phyloP scores from a whole-genome alignment of 2,329 filamentous ascomycete species.

The Penicillium sp. region DNA sequence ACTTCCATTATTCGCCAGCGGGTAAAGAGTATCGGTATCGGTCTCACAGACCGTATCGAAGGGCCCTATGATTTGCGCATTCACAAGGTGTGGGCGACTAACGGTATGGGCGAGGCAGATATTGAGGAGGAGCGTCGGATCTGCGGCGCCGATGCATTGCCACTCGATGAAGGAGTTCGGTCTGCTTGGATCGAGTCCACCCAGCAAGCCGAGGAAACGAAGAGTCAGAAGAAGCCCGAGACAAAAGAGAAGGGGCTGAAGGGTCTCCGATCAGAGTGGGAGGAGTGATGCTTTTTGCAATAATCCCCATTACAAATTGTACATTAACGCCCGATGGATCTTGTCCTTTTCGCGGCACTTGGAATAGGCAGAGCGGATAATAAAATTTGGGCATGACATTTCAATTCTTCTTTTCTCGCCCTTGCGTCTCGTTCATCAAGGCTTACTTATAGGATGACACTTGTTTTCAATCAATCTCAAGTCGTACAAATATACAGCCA shows the following conservation, averaged over 20 bases:
- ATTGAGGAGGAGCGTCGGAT: conserved; percentile 43
- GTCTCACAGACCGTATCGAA: conserved; percentile 82
- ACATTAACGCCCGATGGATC: neutral
- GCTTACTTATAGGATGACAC: neutral
- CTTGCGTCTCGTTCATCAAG: conserved; percentile 13
- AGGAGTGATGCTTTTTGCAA: conserved; percentile 17
- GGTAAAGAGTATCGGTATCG: conserved; percentile 81
- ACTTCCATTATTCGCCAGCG: conserved; percentile 84
- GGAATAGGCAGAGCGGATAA: neutral
- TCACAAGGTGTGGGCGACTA: conserved; percentile 88
- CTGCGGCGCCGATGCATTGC: conserved; percentile 40
- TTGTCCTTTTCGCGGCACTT: neutral
- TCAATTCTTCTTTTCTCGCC: conserved; percentile 6
- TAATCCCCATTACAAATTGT: neutral
- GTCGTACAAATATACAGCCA: conserved; percentile 2
- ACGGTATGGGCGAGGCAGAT: conserved; percentile 53
- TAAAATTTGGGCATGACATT: neutral
- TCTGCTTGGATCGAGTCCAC: conserved; percentile 26
- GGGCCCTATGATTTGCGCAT: conserved; percentile 87
- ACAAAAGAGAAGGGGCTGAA: conserved; percentile 35
- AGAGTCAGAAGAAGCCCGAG: conserved; percentile 12
- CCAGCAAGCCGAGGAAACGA: conserved; percentile 2
- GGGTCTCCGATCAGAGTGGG: conserved; percentile 38
- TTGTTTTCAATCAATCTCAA: neutral
- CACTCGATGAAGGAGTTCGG: conserved; percentile 36